Evolutionary conservation across 345 rosid species (phyloP), one percentile per base, ranked within the genome.

Genomic region (Corchorus capsularis): DNA sequence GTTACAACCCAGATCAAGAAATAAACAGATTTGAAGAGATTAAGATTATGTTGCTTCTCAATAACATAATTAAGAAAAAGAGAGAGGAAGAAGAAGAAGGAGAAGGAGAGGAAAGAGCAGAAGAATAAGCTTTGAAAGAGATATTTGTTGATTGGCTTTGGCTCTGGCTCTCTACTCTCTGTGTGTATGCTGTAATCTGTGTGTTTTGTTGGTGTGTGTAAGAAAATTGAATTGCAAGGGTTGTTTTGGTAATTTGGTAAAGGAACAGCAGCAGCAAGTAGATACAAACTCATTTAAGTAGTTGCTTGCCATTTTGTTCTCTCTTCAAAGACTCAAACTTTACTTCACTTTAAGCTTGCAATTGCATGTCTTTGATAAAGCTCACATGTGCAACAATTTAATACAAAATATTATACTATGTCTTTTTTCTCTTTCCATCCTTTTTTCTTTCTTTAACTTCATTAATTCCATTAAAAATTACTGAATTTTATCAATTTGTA

Each of bases 61-160:
- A 27, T 69, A 69, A 78, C 73, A 80, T 8, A 78, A 73, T 50
- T 62, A 73, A 53, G 41, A 66, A 49, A 52, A 41, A 63, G 57
- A 64, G 54, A 81, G 71, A 73, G n/a, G 27, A 27, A 1, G 27
- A 27, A 27, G 27, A 27, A 27, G 27, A 27, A 27, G 27, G 27
- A 43, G n/a, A n/a, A n/a, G 39, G 8, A 55, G 45, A 54, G 45
- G 49, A 53, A 7, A 46, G 50, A 20, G 22, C 15, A 45, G 16
- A 54, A 72, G 61, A 75, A 41, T 27, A 27, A 53, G 54, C 49
- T 35, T 64, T 32, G 56, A 71, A 27, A 82, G 74, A 87, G 86
- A 87, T 83, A 82, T 85, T 72, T 82, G 82, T 77, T 79, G 87
- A 83, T 83, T 82, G 87, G 87, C 75, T 82, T 20, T 35, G 65